phyloP scores from a whole-genome alignment of 2,329 filamentous ascomycete species.

The Pseudohalonectria lignicola region DNA sequence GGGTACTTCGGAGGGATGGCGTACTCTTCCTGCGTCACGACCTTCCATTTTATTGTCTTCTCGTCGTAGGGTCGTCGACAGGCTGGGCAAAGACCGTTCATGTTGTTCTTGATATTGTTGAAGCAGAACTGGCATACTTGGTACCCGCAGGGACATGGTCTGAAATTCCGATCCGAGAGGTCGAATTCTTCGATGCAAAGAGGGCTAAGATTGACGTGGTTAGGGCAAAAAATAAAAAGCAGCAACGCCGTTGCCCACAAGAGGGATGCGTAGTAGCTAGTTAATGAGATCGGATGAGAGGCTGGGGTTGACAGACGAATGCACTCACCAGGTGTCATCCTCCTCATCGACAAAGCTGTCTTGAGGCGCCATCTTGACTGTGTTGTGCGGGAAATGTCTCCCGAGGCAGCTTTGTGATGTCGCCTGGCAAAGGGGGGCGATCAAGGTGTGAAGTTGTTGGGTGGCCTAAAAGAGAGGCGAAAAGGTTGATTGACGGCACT shows the following conservation, averaged over 20 bases:
- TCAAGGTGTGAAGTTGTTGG: constrained; percentile 1
- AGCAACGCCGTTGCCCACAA: too few relatives aligned
- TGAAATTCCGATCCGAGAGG: constrained; percentile 92
- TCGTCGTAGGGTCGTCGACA: constrained; percentile 94
- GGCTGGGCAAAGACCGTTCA: constrained; percentile 95
- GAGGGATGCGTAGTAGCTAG: too few relatives aligned
- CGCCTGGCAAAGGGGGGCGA: not conserved
- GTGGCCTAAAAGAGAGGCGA: not conserved
- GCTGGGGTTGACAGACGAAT: constrained; percentile 6
- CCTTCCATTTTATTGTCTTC: constrained; percentile 93
- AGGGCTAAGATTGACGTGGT: constrained; percentile 45
- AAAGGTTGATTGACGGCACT: not conserved
- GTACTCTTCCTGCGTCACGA: constrained; percentile 90
- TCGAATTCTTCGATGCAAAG: constrained; percentile 99
- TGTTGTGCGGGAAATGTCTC: constrained; percentile 15
- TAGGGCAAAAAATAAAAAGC: constrained; percentile 14
- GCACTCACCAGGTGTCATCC: constrained; percentile 54
- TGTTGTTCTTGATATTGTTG: constrained; percentile 97
- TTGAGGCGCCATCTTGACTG: constrained; percentile 47
- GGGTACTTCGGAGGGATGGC: constrained; percentile 19
- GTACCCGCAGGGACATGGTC: constrained; percentile 94
- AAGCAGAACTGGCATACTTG: constrained; percentile 99
- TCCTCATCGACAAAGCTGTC: constrained; percentile 63
- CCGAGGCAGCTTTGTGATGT: not conserved
- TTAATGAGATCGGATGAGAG: not conserved